Evolutionary conservation across 345 rosid species (phyloP), one percentile per base, ranked within the genome.

Genomic region (Lepidium africanum): DNA sequence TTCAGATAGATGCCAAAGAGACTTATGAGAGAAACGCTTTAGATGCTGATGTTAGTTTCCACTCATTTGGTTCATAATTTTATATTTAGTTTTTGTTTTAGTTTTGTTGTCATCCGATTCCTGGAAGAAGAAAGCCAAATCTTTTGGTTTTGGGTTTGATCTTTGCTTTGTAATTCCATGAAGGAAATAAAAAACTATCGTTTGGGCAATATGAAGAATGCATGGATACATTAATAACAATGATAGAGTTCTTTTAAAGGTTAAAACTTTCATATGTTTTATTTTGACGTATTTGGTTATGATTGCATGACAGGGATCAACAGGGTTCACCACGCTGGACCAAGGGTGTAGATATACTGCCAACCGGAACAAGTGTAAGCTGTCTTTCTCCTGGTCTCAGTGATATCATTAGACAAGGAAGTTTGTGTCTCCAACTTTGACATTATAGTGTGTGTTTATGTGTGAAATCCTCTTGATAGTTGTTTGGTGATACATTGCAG

Each of bases 241-340:
- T 40, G 98, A 95, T 36, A 79, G 98, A 45, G 94, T 95, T 15
- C 96, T 95, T 69, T 92, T 95, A 49, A 95, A 95, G 99, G 97
- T 89, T 3, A 38, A 1, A 27, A 27, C 3, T 27, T 2, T 30
- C 5, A 7, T n/a, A n/a, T n/a, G n/a, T n/a, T n/a, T n/a, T n/a
- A 30, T 30, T 7, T 30, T 30, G 7, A 30, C 7, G 10, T 21
- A 13, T 21, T 55, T 33, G 43, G 17, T 12, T 33, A 1, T 43
- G 3, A 35, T 14, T 14, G 27, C 33, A 43, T 65, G 49, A 46
- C 32, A 59, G 21, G 27, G 77, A 67, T 50, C 13, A n/a, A 49
- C 7, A 93, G 98, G 96, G 87, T 87, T 70, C 96, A 90, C 69
- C 96, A 96, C 55, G 97, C 97, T 71, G 97, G 98, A 11, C 97